Evolutionary conservation across 805 yeast genomes (phyloP).

Genomic region (Ogataea allantospora): DNA sequence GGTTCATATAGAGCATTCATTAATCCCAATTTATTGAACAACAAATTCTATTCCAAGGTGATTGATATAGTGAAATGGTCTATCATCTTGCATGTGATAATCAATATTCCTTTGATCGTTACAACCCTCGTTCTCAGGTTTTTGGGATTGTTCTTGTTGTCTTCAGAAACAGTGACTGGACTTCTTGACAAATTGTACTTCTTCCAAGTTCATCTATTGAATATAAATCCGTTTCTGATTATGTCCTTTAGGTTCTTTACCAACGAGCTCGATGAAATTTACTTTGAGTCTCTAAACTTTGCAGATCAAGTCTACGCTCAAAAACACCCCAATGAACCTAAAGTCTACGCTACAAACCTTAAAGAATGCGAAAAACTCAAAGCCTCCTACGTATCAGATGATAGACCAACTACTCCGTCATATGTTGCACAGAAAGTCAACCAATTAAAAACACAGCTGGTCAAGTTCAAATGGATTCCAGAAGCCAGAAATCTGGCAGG

Average conservation of each 20-base stretch:
- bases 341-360: constrained; percentile 16
- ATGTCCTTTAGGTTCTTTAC: constrained; percentile 37
- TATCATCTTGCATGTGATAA: constrained; percentile 34
- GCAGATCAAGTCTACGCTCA: constrained; percentile 37
- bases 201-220: constrained; percentile 38
- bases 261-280: constrained; percentile 40
- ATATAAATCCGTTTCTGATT: constrained; percentile 40
- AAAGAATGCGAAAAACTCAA: constrained; percentile 2
- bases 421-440: constrained; percentile 5
- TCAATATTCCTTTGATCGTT: constrained; percentile 31
- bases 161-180: constrained; percentile 13
- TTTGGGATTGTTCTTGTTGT: constrained; percentile 19
- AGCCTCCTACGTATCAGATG: not conserved
- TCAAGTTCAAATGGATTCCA: constrained; percentile 5
- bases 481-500: constrained; percentile 9
- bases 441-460: not conserved
- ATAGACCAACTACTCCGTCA: constrained; percentile 3
- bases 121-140: constrained; percentile 22
- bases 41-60: constrained; percentile 38
- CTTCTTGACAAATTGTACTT: constrained; percentile 25
- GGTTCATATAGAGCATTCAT: constrained; percentile 48
- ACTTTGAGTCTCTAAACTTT: constrained; percentile 38
- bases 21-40: constrained; percentile 40
- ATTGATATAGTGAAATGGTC: constrained; percentile 38
- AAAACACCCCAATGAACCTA: constrained; percentile 39